phyloP scores from a whole-genome alignment of 495 filamentous ascomycete species.

The Penicillium fimorum region DNA sequence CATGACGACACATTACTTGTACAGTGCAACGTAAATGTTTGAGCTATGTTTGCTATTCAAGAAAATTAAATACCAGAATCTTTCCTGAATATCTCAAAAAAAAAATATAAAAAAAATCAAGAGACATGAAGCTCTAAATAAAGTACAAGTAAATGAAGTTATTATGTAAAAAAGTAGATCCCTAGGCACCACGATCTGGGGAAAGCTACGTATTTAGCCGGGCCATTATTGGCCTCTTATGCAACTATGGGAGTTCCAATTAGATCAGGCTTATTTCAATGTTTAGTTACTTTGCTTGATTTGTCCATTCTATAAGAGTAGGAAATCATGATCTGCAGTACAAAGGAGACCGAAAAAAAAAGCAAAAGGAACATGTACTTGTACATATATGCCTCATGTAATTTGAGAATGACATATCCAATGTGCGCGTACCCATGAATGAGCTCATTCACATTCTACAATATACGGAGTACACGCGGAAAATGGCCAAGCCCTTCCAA shows the following conservation, averaged over 20 bases:
- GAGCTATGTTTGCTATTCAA: neutral
- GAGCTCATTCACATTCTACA: constrained; percentile 1
- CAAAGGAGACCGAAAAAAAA: neutral
- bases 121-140: neutral
- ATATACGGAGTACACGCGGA: neutral
- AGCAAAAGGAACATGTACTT: neutral
- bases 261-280: constrained; percentile 7
- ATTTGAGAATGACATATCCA: neutral
- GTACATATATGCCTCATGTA: constrained; percentile 6
- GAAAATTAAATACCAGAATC: neutral
- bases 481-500: constrained; percentile 7
- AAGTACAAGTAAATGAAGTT: neutral
- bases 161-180: neutral
- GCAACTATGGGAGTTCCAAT: constrained; percentile 1
- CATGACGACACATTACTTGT: constrained; percentile 13
- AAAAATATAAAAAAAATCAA: neutral
- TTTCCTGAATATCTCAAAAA: neutral
- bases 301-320: neutral
- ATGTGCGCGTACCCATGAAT: neutral
- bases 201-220: constrained; percentile 9
- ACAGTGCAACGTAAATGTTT: constrained; percentile 1
- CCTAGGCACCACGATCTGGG: neutral
- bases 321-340: neutral
- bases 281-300: neutral
- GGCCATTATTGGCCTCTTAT: constrained; percentile 1